phyloP scores from a whole-genome alignment of 2,329 filamentous ascomycete genomes.

The Arthrinium phaeospermum region DNA sequence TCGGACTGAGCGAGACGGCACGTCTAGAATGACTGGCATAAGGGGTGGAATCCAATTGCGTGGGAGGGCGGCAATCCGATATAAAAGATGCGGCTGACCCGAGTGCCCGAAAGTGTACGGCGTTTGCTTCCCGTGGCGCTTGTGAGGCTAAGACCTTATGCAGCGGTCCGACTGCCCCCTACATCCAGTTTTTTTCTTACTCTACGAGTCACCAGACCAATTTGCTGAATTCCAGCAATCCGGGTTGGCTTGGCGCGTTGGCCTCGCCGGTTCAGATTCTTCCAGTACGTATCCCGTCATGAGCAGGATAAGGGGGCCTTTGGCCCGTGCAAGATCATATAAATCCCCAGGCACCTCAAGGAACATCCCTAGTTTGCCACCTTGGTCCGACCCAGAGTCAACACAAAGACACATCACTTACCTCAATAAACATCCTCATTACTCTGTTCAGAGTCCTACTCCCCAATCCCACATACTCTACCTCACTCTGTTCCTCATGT shows the following conservation, averaged over 20 bases:
- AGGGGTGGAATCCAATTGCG: neutral
- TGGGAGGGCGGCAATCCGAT: neutral
- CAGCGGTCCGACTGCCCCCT: neutral
- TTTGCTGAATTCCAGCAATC: neutral
- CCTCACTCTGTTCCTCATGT: conserved; percentile 30
- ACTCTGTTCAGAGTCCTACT: conserved; percentile 1
- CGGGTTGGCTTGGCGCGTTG: neutral
- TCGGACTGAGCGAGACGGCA: neutral
- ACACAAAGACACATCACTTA: conserved; percentile 5
- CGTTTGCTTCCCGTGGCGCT: conserved; percentile 11
- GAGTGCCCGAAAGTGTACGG: neutral
- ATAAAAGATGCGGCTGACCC: conserved; percentile 1
- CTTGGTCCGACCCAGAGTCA: neutral
- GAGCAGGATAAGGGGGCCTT: neutral
- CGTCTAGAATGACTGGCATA: neutral
- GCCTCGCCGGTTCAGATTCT: neutral
- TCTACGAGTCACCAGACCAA: neutral
- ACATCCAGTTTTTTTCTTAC: neutral
- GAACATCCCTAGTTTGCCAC: conserved; percentile 4
- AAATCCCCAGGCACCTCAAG: conserved; percentile 18
- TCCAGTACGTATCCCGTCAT: neutral
- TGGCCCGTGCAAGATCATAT: neutral
- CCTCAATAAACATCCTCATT: neutral
- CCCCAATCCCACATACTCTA: conserved; percentile 19
- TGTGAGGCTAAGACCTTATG: conserved; percentile 5